Conservation (phyloP, 2,329 filamentous ascomycete species). For the Venturia carpophila region DNA sequence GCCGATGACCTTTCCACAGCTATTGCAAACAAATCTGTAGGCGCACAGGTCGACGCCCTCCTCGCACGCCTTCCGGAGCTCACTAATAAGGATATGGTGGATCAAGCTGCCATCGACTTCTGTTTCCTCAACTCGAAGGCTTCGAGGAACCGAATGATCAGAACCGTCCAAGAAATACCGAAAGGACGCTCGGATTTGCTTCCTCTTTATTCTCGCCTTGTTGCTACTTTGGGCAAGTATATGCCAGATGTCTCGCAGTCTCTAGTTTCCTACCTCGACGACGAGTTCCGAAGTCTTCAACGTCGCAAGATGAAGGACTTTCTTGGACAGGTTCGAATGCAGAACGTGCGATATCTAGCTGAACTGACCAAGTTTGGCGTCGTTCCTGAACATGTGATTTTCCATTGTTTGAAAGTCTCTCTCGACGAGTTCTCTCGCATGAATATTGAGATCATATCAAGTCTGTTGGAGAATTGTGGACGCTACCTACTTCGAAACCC, state of each 20-base stretch:
- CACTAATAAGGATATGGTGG: conserved; percentile 82
- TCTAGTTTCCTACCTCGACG: conserved; percentile 84
- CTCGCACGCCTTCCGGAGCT: conserved; percentile 83
- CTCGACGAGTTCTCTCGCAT: conserved; percentile 96
- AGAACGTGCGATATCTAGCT: conserved; percentile 94
- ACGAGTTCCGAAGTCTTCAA: conserved; percentile 93
- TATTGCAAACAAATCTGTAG: conserved; percentile 95
- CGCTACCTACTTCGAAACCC: conserved; percentile 87
- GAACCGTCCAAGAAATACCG: conserved; percentile 86
- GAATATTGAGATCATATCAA: conserved; percentile 98
- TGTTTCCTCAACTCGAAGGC: conserved; percentile 98
- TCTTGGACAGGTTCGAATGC: conserved; percentile 81
- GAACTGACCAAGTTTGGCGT: conserved; percentile 97
- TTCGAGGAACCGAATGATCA: conserved; percentile 86
- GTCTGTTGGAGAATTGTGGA: conserved; percentile 91
- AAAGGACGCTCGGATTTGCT: conserved; percentile 89
- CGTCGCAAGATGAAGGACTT: conserved; percentile 97
- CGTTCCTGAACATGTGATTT: conserved; percentile 96
- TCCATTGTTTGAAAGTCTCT: conserved; percentile 96
- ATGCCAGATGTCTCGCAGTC: conserved; percentile 92
- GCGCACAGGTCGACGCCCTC: conserved; percentile 89
- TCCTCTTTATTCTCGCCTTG: conserved; percentile 82
- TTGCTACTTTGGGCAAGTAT: conserved; percentile 88
- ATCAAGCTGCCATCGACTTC: conserved; percentile 90
- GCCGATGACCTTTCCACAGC: conserved; percentile 80